Percentiles rank a stretch among this genome's conserved stretches.
Evolutionary conservation across 768 basidiomycete genomes (phyloP).

Genomic region (Tephrocybe sp.): DNA sequence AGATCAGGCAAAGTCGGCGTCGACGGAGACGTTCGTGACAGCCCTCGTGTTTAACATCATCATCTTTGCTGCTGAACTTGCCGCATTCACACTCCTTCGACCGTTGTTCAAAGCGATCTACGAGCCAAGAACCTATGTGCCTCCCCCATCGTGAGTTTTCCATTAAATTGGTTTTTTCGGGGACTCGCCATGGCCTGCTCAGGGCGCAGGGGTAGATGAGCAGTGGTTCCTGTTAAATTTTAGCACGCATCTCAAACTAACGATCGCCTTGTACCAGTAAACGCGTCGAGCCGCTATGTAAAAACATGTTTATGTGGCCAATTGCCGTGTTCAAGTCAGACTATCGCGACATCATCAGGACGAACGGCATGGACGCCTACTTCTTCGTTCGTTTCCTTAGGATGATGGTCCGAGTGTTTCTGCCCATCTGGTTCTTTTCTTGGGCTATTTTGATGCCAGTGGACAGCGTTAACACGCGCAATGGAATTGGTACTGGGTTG

Average conservation of each 20-base stretch:
- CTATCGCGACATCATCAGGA: constrained; percentile 55
- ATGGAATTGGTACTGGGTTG: constrained; percentile 50
- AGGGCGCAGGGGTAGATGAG: neutral
- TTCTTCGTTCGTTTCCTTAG: constrained; percentile 88
- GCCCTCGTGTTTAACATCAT: constrained; percentile 81
- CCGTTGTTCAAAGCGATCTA: constrained; percentile 87
- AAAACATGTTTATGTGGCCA: constrained; percentile 62
- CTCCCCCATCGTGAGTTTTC: constrained; percentile 36
- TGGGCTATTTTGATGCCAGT: constrained; percentile 85
- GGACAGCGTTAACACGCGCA: constrained; percentile 51
- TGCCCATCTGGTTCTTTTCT: constrained; percentile 90
- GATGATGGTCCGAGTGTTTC: constrained; percentile 76
- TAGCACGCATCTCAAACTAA: neutral
- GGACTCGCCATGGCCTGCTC: too few species aligned
- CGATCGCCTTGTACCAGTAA: constrained; percentile 38
- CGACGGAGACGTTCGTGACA: constrained; percentile 77
- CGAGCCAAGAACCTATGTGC: constrained; percentile 77
- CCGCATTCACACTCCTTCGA: constrained; percentile 77
- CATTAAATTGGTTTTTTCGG: neutral
- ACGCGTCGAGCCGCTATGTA: constrained; percentile 52
- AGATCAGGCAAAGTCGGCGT: constrained; percentile 54
- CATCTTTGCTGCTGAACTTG: constrained; percentile 70
- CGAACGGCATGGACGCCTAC: constrained; percentile 89
- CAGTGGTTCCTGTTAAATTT: neutral
- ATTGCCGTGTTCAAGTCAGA: constrained; percentile 59